Percentiles rank a stretch among this genome's conserved stretches.
phyloP scores from a whole-genome alignment of 306 rosid species.

The Coriaria nepalensis region DNA sequence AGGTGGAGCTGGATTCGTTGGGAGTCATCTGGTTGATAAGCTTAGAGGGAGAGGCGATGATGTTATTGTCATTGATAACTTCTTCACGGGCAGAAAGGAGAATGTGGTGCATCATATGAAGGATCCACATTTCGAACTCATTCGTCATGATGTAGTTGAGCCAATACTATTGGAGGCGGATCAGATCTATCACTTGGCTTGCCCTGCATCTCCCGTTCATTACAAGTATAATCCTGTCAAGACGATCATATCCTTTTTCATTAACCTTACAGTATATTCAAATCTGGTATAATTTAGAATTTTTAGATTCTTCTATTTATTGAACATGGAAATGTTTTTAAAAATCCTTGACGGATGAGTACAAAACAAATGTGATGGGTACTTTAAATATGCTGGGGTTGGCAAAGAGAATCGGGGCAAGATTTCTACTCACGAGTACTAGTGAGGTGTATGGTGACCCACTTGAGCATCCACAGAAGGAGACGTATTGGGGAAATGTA shows the following conservation, averaged over 20 bases:
- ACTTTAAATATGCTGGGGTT: conserved; percentile 89
- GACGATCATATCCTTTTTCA: conserved; percentile 72
- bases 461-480: conserved; percentile 95
- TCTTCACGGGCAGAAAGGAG: conserved; percentile 74
- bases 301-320: not conserved
- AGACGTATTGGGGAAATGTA: conserved; percentile 98
- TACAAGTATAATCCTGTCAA: conserved; percentile 86
- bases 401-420: conserved; percentile 88
- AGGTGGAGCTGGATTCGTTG: conserved; percentile 83
- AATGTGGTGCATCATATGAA: conserved; percentile 64
- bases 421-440: conserved; percentile 81
- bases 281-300: not conserved
- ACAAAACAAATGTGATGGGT: conserved; percentile 99
- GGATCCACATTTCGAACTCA: conserved; percentile 73
- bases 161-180: conserved; percentile 84
- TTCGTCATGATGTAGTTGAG: conserved; percentile 85
- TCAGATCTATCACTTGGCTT: conserved; percentile 97
- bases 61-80: conserved; percentile 75
- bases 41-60: conserved; percentile 60
- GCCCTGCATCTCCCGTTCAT: conserved; percentile 92
- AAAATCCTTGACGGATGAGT: conserved; percentile 39
- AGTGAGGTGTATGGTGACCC: conserved; percentile 99
- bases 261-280: not conserved
- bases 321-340: not conserved
- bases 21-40: conserved; percentile 82